Evolutionary conservation across 2,329 filamentous ascomycete genomes (phyloP).

Genomic region (Aspergillus sp.): DNA sequence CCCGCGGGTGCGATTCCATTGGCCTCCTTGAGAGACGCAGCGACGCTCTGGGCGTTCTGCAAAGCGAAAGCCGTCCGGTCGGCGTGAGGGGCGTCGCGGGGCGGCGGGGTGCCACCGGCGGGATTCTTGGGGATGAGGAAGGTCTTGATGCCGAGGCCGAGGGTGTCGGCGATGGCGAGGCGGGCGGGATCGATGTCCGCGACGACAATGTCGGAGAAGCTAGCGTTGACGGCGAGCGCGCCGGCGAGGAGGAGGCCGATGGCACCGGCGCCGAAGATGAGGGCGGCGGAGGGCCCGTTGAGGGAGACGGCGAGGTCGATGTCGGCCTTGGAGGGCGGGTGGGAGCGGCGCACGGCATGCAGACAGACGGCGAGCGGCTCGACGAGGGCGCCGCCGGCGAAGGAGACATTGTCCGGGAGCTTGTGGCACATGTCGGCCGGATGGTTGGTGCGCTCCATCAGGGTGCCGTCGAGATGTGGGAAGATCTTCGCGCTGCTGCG

Average conservation of each 20-base stretch:
- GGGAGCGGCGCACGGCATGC: conserved; percentile 57
- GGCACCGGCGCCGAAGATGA: conserved; percentile 61
- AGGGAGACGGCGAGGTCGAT: conserved; percentile 40
- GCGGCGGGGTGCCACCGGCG: conserved; percentile 25
- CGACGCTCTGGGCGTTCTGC: conserved; percentile 36
- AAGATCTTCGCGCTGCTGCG: conserved; percentile 59
- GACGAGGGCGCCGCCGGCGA: conserved; percentile 57
- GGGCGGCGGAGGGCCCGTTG: conserved; percentile 44
- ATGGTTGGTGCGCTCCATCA: conserved; percentile 62
- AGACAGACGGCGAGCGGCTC: conserved; percentile 61
- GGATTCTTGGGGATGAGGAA: conserved; percentile 30
- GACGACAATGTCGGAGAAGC: conserved; percentile 55
- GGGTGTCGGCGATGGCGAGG: conserved; percentile 52
- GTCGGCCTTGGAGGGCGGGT: conserved; percentile 40
- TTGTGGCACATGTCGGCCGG: conserved; percentile 59
- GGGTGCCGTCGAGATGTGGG: conserved; percentile 62
- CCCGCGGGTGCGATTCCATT: conserved; percentile 26
- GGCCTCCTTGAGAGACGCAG: conserved; percentile 27
- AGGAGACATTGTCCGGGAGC: conserved; percentile 52
- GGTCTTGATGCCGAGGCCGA: conserved; percentile 37
- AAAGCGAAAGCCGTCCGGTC: conserved; percentile 33
- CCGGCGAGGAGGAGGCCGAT: conserved; percentile 60
- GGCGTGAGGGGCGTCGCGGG: conserved; percentile 27
- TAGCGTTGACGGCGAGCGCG: conserved; percentile 53
- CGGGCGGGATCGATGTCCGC: conserved; percentile 60